Evolutionary conservation across 768 basidiomycete genomes (phyloP), one percentile per base, ranked within the genome.

Genomic region (Daedalea quercina): DNA sequence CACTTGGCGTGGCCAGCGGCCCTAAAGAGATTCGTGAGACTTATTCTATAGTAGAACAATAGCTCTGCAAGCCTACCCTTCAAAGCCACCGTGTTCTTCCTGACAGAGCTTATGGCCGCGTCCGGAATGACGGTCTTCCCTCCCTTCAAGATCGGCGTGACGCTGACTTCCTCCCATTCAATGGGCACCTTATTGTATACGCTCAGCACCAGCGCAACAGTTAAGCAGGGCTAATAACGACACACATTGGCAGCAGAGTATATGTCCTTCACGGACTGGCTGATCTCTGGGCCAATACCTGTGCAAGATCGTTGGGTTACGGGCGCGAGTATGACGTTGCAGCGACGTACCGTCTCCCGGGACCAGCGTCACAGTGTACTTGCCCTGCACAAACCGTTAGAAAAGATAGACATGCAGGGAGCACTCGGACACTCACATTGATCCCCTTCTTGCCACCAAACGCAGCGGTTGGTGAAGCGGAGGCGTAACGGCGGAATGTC

Each of bases 271-370:
- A 99, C 85, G 58, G 94, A 87, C 77, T 96, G 80, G 72, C 92
- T 90, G 63, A 99, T 98, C 76, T 99, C 96, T 34, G 96, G 94
- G 43, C 96, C 96, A 75, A 99, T 99, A 68, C 95, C 94, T 94
- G 62, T 19, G 47, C 19, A n/a, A 26, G 54, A 54, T 60, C 45
- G 58, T 64, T 57, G 65, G 50, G 40, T 17, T 34, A 51, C 34
- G 41, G 47, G 52, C 34, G 40, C 44, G 49, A 25, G 51, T 37
- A 47, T 59, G 45, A 52, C 43, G 52, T 56, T 44, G 51, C 44
- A 33, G 55, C 25, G 13, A 65, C 80, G 60, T 54, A 94, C 94
- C 94, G 67, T 97, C 95, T 67, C 95, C 95, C 28, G 95, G 93
- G 70, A 98, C 93, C 55, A 97, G 76, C 41, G 96, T 97, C 52